These are phyloP conservation scores for Rhizopus delemar DNA, from an alignment of 371 early-diverging fungal genomes.

Conservation along the genomic window DNA sequence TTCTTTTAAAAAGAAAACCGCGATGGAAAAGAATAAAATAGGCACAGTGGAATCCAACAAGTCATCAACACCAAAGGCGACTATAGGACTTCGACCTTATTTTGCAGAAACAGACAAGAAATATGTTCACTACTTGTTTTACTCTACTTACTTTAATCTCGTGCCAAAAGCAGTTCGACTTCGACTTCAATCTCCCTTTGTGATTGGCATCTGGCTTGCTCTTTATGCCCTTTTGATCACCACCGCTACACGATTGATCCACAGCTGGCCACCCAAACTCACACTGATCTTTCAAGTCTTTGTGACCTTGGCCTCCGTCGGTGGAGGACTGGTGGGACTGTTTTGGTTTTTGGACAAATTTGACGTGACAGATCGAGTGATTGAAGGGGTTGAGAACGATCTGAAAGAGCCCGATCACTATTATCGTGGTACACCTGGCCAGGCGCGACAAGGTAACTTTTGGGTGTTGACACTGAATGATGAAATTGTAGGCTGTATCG, in stretches of 20 bases:
- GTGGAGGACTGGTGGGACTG: slow-evolving; percentile 26
- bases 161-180: slow-evolving; percentile 41
- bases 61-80: slow-evolving; percentile 20
- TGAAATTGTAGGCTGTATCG: slow-evolving; percentile 47
- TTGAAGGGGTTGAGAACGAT: slow-evolving; percentile 44
- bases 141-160: slow-evolving; percentile 45
- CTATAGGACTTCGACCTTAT: slow-evolving; percentile 45
- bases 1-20: background rate
- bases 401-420: slow-evolving; percentile 38
- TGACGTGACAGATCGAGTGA: slow-evolving; percentile 31
- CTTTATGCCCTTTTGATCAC: slow-evolving; percentile 21
- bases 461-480: slow-evolving; percentile 52
- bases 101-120: slow-evolving; percentile 43
- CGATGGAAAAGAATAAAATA: slow-evolving; percentile 17
- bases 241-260: slow-evolving; percentile 15
- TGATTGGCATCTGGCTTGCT: slow-evolving; percentile 26
- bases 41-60: slow-evolving; percentile 10
- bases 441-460: slow-evolving; percentile 37
- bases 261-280: slow-evolving; percentile 14
- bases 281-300: slow-evolving; percentile 18
- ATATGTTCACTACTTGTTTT: slow-evolving; percentile 46
- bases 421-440: slow-evolving; percentile 35
- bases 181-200: slow-evolving; percentile 31
- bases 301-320: slow-evolving; percentile 29
- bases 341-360: slow-evolving; percentile 45